Conservation (phyloP, 2,329 filamentous ascomycete species). For the Colletotrichum simmondsii region DNA sequence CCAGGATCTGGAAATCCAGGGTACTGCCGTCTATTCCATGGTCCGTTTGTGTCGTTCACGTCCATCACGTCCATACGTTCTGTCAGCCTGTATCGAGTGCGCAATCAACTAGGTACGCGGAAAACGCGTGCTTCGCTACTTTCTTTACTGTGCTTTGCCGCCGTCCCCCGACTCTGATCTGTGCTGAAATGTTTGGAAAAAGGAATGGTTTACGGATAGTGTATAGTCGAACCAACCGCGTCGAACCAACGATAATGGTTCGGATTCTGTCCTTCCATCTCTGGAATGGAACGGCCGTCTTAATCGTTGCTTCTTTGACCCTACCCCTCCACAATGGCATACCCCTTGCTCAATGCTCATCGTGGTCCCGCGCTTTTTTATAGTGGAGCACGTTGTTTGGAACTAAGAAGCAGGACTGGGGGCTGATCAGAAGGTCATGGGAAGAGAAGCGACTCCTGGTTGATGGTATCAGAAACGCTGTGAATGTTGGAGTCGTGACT, state of each 20-base stretch:
- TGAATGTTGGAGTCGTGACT: not conserved
- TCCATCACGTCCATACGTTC: not conserved
- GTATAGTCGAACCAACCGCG: not conserved
- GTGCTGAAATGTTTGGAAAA: not conserved
- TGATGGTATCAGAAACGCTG: not conserved
- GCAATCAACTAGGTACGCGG: not conserved
- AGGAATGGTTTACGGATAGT: not conserved
- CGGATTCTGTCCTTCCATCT: constrained; percentile 7
- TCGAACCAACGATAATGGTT: not conserved
- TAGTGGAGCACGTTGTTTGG: constrained; percentile 19
- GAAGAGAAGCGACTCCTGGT: not conserved
- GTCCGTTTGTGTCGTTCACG: not conserved
- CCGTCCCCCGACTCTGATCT: not conserved
- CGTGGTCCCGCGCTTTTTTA: not conserved
- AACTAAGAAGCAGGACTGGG: not conserved
- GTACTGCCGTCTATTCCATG: not conserved
- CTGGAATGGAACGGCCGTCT: constrained; percentile 9
- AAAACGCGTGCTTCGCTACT: not conserved
- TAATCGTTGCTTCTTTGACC: constrained; percentile 30
- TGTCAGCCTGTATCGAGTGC: not conserved
- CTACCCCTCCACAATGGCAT: not conserved
- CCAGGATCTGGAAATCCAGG: not conserved
- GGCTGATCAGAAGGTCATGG: constrained; percentile 3
- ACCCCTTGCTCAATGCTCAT: not conserved
- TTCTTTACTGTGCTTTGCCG: not conserved